Conservation (phyloP, 2,329 filamentous ascomycete genomes). For the Hypoxylon sp. region DNA sequence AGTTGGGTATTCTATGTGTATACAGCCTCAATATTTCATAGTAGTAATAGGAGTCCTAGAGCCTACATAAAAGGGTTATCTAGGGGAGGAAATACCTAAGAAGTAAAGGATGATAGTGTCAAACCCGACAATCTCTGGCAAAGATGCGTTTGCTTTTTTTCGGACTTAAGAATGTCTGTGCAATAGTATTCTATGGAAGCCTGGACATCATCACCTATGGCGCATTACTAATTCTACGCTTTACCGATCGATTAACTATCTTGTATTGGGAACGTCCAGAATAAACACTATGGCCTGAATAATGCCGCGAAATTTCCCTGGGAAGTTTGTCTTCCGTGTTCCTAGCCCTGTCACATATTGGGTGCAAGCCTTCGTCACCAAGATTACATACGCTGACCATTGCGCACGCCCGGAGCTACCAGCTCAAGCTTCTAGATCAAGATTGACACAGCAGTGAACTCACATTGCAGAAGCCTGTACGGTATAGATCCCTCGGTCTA, state of each 20-base stretch:
- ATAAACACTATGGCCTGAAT: neutral
- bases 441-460: neutral
- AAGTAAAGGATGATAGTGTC: no score
- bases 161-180: neutral
- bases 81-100: no score
- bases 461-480: neutral
- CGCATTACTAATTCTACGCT: neutral
- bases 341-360: neutral
- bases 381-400: neutral
- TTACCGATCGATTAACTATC: neutral
- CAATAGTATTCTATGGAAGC: no score
- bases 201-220: no score
- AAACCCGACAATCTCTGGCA: no score
- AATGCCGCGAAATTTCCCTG: neutral
- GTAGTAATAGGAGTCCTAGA: no score
- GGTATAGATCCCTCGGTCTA: neutral
- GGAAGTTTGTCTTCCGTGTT: neutral
- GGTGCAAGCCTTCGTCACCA: neutral
- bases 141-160: neutral
- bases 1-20: no score
- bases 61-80: no score
- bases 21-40: no score
- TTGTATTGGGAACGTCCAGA: neutral
- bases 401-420: neutral
- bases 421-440: neutral